These are phyloP conservation scores for Metschnikowia shivogae DNA, from an alignment of 805 yeast species.

Conservation along the genomic window DNA sequence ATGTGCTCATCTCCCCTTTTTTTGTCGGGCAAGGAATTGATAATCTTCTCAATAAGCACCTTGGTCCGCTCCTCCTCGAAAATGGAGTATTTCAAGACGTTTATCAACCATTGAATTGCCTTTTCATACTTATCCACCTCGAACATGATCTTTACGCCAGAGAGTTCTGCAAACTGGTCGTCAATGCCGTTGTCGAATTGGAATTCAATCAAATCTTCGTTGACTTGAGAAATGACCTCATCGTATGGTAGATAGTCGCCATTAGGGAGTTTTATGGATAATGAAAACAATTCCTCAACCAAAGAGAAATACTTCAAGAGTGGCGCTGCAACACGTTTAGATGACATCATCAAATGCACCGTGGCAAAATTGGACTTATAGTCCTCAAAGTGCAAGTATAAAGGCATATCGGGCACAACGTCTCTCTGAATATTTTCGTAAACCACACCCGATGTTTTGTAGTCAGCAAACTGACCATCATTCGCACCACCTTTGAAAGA, in stretches of 20 bases:
- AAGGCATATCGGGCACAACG: conserved; percentile 49
- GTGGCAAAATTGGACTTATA: conserved; percentile 76
- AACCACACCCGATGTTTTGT: conserved; percentile 24
- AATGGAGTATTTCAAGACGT: conserved; percentile 58
- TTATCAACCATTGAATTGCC: conserved; percentile 74
- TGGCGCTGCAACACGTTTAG: conserved; percentile 46
- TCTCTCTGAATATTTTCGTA: conserved; percentile 19
- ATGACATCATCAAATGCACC: conserved; percentile 57
- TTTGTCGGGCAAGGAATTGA: conserved; percentile 56
- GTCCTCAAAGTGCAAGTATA: conserved; percentile 75
- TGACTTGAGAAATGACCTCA: conserved; percentile 67
- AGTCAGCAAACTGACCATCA: conserved; percentile 34
- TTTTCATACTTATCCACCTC: conserved; percentile 56
- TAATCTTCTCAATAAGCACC: conserved; percentile 57
- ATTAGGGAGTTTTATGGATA: conserved; percentile 64
- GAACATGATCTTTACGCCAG: conserved; percentile 59
- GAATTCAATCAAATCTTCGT: conserved; percentile 66
- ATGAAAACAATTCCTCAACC: conserved; percentile 61
- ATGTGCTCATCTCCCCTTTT: conserved; percentile 63
- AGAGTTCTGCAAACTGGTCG: conserved; percentile 60
- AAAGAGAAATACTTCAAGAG: conserved; percentile 62
- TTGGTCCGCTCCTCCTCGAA: conserved; percentile 72
- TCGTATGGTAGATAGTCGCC: conserved; percentile 64
- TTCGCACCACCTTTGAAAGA: conserved; percentile 56
- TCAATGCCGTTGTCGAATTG: conserved; percentile 54